Base-by-base conservation (phyloP, 306 rosid species). In the Pterocarpus macrocarpus region DNA sequence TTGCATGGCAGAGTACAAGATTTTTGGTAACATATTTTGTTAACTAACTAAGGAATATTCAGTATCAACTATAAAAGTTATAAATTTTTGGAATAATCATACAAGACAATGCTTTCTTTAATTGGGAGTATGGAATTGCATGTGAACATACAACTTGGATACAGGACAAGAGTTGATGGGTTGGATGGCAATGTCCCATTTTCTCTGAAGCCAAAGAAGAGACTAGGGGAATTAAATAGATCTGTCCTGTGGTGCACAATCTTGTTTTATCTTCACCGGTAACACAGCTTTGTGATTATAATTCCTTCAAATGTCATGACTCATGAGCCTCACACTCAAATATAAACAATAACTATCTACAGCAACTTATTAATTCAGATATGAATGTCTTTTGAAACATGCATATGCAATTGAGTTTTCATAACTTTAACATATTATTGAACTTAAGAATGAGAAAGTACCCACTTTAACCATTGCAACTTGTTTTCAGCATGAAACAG, bases 351-450 rank as follows among this genome's bases (percentile, higher is more conserved):
- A 63, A 71, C 34, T 72, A 44, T 83, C 53, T 71, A 53, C 69
- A 64, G 65, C 73, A 36, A 70, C 76, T 30, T 13, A 38, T 28
- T 64, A 16, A 64, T 69, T 56, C 58, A 70, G 69, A 73, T 58
- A 78, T 67, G 75, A 61, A 59, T 73, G 38, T 38, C 69, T 8
- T 17, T 47, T 67, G 80, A 56, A 80, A 52, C 63, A 68, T 73
- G 44, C 34, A 28, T 36, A 5, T 10, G 10, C 35, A 58, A 17
- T 39, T 67, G 5, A 73, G 38, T 52, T 77, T 66, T 78, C 47
- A 63, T 62, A 64, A 33, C 43, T 75, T 22, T 22, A 22, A 38
- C 3, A 50, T 64, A 64, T 58, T 47, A 39, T 33, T 71, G 12
- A n/a, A 67, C 72, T 82, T 68, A 15, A 6, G 66, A 71, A 56